Evolutionary conservation across 352 stramenopile species (phyloP).

Genomic region (Pythium utonaiense): DNA sequence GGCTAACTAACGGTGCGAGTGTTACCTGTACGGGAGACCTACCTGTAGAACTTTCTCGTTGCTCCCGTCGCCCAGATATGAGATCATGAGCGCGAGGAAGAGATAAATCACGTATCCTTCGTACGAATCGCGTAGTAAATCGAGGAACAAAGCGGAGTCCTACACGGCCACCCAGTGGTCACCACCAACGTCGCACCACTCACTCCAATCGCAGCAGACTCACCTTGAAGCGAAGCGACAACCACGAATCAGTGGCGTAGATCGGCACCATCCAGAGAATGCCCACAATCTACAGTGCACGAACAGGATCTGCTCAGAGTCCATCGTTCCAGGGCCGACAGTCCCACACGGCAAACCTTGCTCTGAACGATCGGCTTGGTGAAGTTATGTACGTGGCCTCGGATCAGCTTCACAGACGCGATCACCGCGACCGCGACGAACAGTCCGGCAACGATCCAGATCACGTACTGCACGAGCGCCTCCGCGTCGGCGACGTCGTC

Average conservation of each 20-base stretch:
- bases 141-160: slow-evolving; percentile 86
- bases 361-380: slow-evolving; percentile 92
- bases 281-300: slow-evolving; percentile 87
- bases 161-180: slow-evolving; percentile 6
- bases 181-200: not conserved
- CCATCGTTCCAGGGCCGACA: too few relatives aligned
- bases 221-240: slow-evolving; percentile 95
- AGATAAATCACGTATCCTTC: slow-evolving; percentile 98
- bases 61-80: slow-evolving; percentile 91
- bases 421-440: slow-evolving; percentile 89
- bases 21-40: too few relatives aligned
- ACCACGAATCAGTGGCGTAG: slow-evolving; percentile 96
- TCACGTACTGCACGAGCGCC: slow-evolving; percentile 55
- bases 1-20: too few relatives aligned
- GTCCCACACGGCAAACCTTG: too few relatives aligned
- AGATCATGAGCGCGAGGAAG: slow-evolving; percentile 96
- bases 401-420: slow-evolving; percentile 90
- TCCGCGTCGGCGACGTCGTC: slow-evolving; percentile 33
- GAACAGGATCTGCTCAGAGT: slow-evolving; percentile 5
- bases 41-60: slow-evolving; percentile 78
- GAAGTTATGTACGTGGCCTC: slow-evolving; percentile 89
- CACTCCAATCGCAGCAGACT: not conserved
- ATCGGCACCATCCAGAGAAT: slow-evolving; percentile 99
- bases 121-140: slow-evolving; percentile 96
- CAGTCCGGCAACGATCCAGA: slow-evolving; percentile 86